Percentiles rank a stretch among this genome's conserved stretches.
Evolutionary conservation across 495 filamentous ascomycete species (phyloP).

Genomic region (Penicillium pulvis): DNA sequence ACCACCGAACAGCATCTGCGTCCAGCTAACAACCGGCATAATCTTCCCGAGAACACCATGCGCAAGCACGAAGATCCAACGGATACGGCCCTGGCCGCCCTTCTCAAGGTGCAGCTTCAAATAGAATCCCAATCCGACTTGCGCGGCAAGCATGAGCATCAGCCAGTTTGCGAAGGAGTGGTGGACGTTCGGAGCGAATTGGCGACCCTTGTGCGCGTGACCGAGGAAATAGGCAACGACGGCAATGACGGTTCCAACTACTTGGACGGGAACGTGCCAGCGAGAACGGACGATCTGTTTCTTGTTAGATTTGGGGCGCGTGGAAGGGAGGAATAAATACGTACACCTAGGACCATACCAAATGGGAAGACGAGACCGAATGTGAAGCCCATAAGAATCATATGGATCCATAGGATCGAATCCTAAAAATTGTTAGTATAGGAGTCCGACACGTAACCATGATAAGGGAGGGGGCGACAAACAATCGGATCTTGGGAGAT

Average conservation of each 20-base stretch:
- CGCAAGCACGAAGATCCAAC: slow-evolving; percentile 66
- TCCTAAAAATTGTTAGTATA: slow-evolving; percentile 53
- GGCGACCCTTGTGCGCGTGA: slow-evolving; percentile 83
- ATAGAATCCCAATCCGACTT: slow-evolving; percentile 83
- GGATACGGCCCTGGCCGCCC: slow-evolving; percentile 77
- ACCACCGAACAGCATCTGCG: slow-evolving; percentile 95
- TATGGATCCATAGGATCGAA: slow-evolving; percentile 88
- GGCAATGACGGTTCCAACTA: slow-evolving; percentile 71
- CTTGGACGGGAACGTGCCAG: slow-evolving; percentile 93
- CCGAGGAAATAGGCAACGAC: slow-evolving; percentile 88
- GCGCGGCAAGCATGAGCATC: slow-evolving; percentile 74
- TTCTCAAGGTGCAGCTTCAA: slow-evolving; percentile 85
- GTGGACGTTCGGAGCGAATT: slow-evolving; percentile 85
- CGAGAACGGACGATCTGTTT: slow-evolving; percentile 79
- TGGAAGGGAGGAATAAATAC: slow-evolving; percentile 24
- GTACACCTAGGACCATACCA: slow-evolving; percentile 93
- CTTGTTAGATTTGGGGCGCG: neutral
- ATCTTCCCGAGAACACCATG: slow-evolving; percentile 85
- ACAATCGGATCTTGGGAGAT: slow-evolving; percentile 87
- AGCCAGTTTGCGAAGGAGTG: slow-evolving; percentile 75
- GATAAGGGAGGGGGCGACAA: slow-evolving; percentile 36
- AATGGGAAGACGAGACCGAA: slow-evolving; percentile 92
- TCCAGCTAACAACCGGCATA: slow-evolving; percentile 86
- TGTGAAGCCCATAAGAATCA: slow-evolving; percentile 80
- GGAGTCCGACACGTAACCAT: neutral